phyloP scores from a whole-genome alignment of 148 eudicot species.

The Dianthus caryophyllus region DNA sequence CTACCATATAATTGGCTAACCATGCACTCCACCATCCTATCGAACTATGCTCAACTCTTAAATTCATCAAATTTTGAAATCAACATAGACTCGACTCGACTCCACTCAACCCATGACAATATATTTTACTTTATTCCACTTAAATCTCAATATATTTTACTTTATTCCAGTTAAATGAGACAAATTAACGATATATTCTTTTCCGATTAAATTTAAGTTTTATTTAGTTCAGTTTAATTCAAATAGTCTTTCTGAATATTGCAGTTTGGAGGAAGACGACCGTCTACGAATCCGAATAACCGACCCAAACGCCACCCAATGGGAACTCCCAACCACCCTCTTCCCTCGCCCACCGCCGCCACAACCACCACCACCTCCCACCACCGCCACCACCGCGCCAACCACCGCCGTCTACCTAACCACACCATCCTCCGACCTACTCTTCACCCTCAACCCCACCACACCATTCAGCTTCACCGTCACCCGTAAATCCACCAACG shows the following conservation, averaged over 20 bases:
- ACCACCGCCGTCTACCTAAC: neutral
- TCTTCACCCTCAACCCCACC: conserved; percentile 60
- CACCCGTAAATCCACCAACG: conserved; percentile 49
- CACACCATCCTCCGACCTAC: conserved; percentile 35
- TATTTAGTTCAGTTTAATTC: no score
- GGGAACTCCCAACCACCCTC: conserved; percentile 39
- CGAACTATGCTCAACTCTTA: no score
- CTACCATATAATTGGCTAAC: no score
- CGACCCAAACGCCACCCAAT: conserved; percentile 25
- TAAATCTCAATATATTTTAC: no score
- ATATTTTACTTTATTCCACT: no score
- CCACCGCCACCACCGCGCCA: neutral
- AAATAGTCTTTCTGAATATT: neutral
- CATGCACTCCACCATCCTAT: no score
- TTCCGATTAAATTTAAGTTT: neutral
- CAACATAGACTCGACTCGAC: no score
- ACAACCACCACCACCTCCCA: conserved; percentile 12
- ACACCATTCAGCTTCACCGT: conserved; percentile 66
- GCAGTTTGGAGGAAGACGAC: conserved; percentile 37
- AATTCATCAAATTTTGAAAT: no score
- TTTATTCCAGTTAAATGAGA: no score
- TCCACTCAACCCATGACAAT: no score
- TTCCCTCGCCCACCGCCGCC: conserved; percentile 22
- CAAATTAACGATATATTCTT: no score
- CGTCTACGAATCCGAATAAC: conserved; percentile 39